Base-by-base conservation (phyloP, 2,329 filamentous ascomycete species). In the Fonsecaea monophora region DNA sequence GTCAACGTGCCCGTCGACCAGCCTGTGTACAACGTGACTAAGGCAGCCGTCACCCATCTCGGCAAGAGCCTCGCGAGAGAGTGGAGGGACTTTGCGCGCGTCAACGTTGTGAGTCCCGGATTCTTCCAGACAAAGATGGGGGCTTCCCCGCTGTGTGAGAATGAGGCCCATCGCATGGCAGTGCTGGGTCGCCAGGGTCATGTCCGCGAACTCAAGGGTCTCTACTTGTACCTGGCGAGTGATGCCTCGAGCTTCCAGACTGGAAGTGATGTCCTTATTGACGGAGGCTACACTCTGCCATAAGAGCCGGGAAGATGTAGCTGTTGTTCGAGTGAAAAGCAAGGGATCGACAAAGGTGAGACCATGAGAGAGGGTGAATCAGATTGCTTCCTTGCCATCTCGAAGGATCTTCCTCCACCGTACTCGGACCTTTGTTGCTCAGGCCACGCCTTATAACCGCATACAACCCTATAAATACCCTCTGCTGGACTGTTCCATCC, bases 51-150 rank as follows among this genome's bases (percentile, higher is more conserved):
- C 15, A 84, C 82, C 1, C 86, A 87, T 63, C 80, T 87, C 42
- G 84, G 83, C 57, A 86, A 85, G 73, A 83, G 79, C 0, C 77
- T 87, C 32, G 84, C 85, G 0, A 77, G 83, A 4, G 85, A 87
- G 69, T 87, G 85, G 85, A 25, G 53, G 7, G 53, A 55, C 4
- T 55, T 87, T 69, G 85, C 85, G 2, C 79, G 85, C 2, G 85
- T 86, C 34, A 87, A 87, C 71, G 79, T 84, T 53, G 82, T 87
- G 10, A 83, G 80, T 0, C 83, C 83, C 0, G 83, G 83, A 0
- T 87, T 84, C 74, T 84, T 87, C 70, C 80, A 85, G 62, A 87
- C 85, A 0, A 84, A 84, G 70, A 84, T 87, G 79, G 83, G 83
- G 0, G 84, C 83, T 0, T 76, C 79, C 15, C 78, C 79, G 0